These are phyloP conservation scores for Xylaria sp. DNA, from an alignment of 2,329 filamentous ascomycete genomes.

Conservation along the genomic window DNA sequence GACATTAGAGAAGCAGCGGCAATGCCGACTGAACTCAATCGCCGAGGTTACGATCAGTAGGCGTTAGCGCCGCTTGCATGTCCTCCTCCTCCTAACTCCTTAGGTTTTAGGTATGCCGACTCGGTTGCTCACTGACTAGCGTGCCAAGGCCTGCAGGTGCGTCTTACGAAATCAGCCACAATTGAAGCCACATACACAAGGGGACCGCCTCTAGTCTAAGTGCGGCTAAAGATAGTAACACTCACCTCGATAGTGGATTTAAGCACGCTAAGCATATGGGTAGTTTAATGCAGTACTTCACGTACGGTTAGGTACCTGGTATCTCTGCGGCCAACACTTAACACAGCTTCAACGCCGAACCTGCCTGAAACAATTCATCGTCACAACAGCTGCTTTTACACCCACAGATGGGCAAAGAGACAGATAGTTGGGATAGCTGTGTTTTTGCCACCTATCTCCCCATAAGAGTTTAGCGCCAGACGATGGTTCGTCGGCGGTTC, in stretches of 20 bases:
- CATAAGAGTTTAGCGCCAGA: neutral
- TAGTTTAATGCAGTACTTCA: neutral
- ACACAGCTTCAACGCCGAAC: neutral
- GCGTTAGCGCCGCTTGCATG: neutral
- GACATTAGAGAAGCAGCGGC: conserved; percentile 9
- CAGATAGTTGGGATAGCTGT: conserved; percentile 1
- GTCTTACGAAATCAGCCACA: conserved; percentile 8
- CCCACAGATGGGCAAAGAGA: neutral
- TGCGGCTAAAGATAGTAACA: neutral
- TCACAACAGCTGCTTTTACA: neutral
- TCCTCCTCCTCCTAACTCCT: neutral
- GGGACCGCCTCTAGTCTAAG: neutral
- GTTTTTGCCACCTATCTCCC: neutral
- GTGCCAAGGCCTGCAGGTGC: conserved; percentile 14
- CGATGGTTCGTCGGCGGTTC: neutral
- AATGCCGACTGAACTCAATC: conserved; percentile 22
- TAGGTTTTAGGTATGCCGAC: neutral
- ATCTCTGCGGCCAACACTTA: neutral
- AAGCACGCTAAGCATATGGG: neutral
- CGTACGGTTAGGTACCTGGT: too few species aligned
- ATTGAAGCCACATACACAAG: neutral
- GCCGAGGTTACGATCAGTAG: conserved; percentile 19
- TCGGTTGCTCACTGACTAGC: neutral
- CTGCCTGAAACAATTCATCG: neutral
- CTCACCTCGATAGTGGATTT: too few species aligned